phyloP scores from a whole-genome alignment of 2,329 filamentous ascomycete species.

The Ceratocystis destructans region DNA sequence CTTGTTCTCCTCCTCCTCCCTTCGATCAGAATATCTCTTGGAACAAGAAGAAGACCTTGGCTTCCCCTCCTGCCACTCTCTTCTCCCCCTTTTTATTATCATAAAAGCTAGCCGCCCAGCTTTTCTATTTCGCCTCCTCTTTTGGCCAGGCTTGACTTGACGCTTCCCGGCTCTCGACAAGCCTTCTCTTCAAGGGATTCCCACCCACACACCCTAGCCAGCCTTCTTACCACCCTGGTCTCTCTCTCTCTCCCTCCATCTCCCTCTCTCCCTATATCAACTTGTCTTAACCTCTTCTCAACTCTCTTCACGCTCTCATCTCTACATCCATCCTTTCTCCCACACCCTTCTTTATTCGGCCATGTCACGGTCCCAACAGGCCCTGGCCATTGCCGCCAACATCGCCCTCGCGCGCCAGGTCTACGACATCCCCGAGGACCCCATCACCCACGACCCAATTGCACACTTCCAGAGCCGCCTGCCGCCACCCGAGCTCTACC shows the following conservation, averaged over 20 bases:
- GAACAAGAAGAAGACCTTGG: neutral
- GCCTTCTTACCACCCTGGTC: neutral
- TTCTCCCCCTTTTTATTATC: neutral
- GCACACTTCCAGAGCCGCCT: neutral
- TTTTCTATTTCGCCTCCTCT: neutral
- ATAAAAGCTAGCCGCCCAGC: neutral
- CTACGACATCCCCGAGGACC: constrained; percentile 18
- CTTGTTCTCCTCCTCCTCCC: too few species aligned
- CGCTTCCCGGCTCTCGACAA: neutral
- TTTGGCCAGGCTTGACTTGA: neutral
- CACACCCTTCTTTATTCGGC: neutral
- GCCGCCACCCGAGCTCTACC: constrained; percentile 8
- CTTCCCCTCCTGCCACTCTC: neutral
- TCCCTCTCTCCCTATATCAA: neutral
- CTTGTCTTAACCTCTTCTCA: neutral
- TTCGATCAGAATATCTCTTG: too few species aligned
- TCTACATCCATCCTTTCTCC: neutral
- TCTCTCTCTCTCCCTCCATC: neutral
- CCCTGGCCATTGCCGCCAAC: constrained; percentile 16
- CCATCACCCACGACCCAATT: constrained; percentile 16
- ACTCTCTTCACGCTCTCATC: neutral
- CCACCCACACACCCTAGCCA: neutral
- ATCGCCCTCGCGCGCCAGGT: constrained; percentile 18
- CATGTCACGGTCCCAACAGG: constrained; percentile 7
- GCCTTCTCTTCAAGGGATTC: neutral